Conservation (phyloP, 192 early-diverging fungal genomes). For the Backusella circina region DNA sequence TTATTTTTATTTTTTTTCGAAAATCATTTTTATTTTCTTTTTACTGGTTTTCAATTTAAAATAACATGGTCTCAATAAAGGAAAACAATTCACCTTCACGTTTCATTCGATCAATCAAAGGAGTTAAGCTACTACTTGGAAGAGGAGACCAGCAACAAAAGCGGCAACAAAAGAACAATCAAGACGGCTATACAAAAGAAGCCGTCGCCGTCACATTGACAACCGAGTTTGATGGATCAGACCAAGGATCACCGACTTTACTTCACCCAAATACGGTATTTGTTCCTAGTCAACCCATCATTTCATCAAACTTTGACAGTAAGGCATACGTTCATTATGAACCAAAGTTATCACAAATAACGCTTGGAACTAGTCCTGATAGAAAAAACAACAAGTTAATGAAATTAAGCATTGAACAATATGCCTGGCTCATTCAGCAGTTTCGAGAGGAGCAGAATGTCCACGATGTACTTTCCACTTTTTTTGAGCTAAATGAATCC, state of each 20-base stretch:
- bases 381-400: conserved; percentile 1
- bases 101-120: neutral
- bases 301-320: neutral
- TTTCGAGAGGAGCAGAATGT: conserved; percentile 25
- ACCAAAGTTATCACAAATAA: conserved; percentile 1
- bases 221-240: neutral
- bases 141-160: conserved; percentile 2
- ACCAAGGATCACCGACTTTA: neutral
- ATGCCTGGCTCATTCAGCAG: conserved; percentile 22
- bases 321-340: conserved; percentile 7
- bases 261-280: neutral
- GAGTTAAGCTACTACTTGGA: neutral
- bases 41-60: neutral
- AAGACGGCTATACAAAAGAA: neutral
- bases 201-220: conserved; percentile 2
- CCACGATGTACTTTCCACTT: neutral
- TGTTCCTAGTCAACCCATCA: neutral
- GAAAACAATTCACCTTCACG: neutral
- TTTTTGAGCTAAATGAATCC: neutral
- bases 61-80: neutral
- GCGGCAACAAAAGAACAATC: neutral
- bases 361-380: conserved; percentile 12
- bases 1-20: neutral
- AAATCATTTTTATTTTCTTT: neutral
- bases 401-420: conserved; percentile 16